Conservation (phyloP, 257 asterid genomes). For the Forsythia viridissima region DNA sequence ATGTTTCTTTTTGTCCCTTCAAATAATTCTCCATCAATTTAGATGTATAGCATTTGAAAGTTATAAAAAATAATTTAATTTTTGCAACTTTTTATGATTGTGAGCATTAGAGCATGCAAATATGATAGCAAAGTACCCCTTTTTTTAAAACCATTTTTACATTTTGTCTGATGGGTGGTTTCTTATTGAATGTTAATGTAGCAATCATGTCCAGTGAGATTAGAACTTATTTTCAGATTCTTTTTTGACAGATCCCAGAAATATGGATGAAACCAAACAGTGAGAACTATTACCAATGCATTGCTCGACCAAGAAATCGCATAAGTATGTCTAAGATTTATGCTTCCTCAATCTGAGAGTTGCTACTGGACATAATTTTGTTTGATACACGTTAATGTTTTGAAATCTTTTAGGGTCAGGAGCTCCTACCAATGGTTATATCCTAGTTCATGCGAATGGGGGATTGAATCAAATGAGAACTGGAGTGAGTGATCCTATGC, state of each 20-base stretch:
- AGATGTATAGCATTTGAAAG: too few relatives aligned
- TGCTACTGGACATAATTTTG: background rate
- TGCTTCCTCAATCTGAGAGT: background rate
- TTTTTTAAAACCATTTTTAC: too few relatives aligned
- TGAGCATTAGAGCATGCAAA: background rate
- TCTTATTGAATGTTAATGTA: too few relatives aligned
- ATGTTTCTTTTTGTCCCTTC: too few relatives aligned
- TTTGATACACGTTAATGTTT: background rate
- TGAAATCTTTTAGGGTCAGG: conserved; percentile 42
- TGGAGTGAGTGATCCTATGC: conserved; percentile 54
- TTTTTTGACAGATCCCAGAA: conserved; percentile 63
- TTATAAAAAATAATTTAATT: background rate
- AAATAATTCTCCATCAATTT: too few relatives aligned
- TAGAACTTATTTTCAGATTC: background rate
- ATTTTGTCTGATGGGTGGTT: background rate
- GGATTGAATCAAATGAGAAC: conserved; percentile 96
- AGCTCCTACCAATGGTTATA: conserved; percentile 63
- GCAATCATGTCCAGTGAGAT: background rate
- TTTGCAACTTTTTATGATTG: background rate
- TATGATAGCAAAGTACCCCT: background rate
- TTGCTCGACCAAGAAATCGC: conserved; percentile 55
- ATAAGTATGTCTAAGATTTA: conserved; percentile 41
- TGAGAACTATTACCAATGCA: conserved; percentile 59
- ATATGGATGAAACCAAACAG: conserved; percentile 91
- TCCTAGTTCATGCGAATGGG: conserved; percentile 85